These are phyloP conservation scores for Globisporangium rhizosaccharum DNA, from an alignment of 352 stramenopile genomes.

Conservation along the genomic window DNA sequence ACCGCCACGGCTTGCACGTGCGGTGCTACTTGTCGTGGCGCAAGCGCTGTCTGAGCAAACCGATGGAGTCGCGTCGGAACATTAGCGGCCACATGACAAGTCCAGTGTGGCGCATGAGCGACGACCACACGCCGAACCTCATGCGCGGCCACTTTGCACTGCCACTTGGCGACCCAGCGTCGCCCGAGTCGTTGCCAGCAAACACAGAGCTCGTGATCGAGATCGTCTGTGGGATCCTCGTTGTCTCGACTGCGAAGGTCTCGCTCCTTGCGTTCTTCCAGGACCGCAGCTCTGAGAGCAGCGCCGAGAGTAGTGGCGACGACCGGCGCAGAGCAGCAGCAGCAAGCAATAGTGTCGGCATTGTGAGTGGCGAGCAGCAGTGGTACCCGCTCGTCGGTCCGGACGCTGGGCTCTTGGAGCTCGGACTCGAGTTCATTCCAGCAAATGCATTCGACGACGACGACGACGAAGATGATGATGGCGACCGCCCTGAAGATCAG, in stretches of 20 bases:
- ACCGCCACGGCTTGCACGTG: constrained; percentile 36
- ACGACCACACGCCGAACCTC: constrained; percentile 21
- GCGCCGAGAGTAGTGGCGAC: neutral
- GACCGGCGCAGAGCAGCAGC: constrained; percentile 4
- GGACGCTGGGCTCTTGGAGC: constrained; percentile 37
- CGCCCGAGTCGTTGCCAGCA: constrained; percentile 21
- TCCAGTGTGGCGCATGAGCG: constrained; percentile 31
- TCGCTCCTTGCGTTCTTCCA: constrained; percentile 25
- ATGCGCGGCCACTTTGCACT: constrained; percentile 32
- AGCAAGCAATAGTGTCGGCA: constrained; percentile 1
- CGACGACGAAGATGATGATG: constrained; percentile 6
- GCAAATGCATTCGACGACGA: constrained; percentile 14
- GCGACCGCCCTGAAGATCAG: neutral
- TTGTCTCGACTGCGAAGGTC: constrained; percentile 35
- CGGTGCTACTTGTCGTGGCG: constrained; percentile 26
- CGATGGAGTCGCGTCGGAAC: constrained; percentile 40
- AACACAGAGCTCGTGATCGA: constrained; percentile 48
- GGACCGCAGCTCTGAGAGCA: constrained; percentile 4
- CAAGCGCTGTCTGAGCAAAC: constrained; percentile 22
- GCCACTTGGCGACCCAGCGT: constrained; percentile 6
- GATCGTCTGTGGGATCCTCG: constrained; percentile 43
- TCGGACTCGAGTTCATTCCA: constrained; percentile 44
- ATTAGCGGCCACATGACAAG: constrained; percentile 29
- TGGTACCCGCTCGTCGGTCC: constrained; percentile 41
- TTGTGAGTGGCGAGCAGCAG: constrained; percentile 22